Percentiles rank a stretch among this genome's conserved stretches.
Conservation (phyloP, 768 basidiomycete species). For the Cystobasidiopsis lactophilus region DNA sequence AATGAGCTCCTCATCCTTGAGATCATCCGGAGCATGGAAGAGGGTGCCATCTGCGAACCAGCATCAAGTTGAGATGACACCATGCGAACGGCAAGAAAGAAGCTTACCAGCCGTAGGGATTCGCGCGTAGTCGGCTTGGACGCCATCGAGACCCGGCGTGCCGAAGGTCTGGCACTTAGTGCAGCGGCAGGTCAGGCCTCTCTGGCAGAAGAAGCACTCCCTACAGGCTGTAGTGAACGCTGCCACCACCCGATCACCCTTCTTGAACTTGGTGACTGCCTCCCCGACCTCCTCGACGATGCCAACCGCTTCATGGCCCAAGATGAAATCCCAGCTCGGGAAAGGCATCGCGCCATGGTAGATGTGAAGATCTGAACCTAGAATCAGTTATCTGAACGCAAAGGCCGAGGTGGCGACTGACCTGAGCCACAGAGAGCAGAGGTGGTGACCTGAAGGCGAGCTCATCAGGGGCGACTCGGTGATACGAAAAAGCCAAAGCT, state of each 20-base stretch:
- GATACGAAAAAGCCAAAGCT: conserved; percentile 4
- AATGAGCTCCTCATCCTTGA: conserved; percentile 4
- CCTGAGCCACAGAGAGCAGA: conserved; percentile 17
- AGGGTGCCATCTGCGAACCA: conserved; percentile 20
- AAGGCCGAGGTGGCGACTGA: neutral
- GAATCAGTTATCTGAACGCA: no score
- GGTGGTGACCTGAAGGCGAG: neutral
- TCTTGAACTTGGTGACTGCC: conserved; percentile 21
- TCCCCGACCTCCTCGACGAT: conserved; percentile 17
- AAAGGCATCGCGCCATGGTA: neutral
- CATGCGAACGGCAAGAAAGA: no score
- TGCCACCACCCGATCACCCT: conserved; percentile 20
- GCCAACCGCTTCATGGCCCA: conserved; percentile 19
- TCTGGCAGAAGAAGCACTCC: conserved; percentile 21
- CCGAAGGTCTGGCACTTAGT: conserved; percentile 14
- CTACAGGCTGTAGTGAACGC: neutral
- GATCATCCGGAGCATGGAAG: conserved; percentile 14
- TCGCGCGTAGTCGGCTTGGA: conserved; percentile 22
- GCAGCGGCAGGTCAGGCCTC: conserved; percentile 20
- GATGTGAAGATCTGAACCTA: no score
- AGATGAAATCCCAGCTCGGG: neutral
- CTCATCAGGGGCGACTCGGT: neutral
- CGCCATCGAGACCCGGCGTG: conserved; percentile 17
- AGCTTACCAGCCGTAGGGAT: conserved; percentile 6
- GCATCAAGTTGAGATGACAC: no score